phyloP scores from a whole-genome alignment of 768 basidiomycete species.

The Kwoniella mangroviensis region DNA sequence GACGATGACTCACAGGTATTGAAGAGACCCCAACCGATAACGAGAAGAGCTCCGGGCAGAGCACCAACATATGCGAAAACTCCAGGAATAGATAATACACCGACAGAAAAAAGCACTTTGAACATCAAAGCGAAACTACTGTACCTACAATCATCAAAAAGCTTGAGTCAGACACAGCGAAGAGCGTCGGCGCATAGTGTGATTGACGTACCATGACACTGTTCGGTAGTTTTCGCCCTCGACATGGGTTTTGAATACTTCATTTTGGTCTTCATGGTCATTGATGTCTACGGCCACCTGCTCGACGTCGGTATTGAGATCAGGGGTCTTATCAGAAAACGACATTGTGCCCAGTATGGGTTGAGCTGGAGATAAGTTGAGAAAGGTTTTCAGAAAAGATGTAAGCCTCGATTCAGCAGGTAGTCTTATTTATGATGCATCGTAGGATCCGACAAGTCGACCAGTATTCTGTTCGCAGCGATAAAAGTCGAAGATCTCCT shows the following conservation, averaged over 20 bases:
- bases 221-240: conserved; percentile 21
- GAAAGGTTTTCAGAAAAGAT: background rate
- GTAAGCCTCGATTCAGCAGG: background rate
- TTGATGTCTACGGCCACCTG: conserved; percentile 11
- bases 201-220: conserved; percentile 18
- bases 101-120: conserved; percentile 25
- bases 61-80: conserved; percentile 25
- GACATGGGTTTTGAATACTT: conserved; percentile 23
- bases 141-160: conserved; percentile 1
- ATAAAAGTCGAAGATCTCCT: background rate
- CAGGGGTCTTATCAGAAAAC: background rate
- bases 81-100: conserved; percentile 21
- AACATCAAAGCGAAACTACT: conserved; percentile 26
- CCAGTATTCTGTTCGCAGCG: background rate
- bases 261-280: conserved; percentile 13
- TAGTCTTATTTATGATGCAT: background rate
- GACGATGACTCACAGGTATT: conserved; percentile 18
- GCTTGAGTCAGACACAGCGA: too few relatives aligned
- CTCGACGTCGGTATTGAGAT: conserved; percentile 16
- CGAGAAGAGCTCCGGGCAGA: conserved; percentile 17
- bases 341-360: conserved; percentile 2
- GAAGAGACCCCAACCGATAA: conserved; percentile 22
- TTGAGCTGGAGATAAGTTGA: background rate
- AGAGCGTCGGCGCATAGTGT: too few relatives aligned
- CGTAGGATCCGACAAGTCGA: background rate